These are phyloP conservation scores for Ophiocordyceps camponoti-saundersi DNA, from an alignment of 2,329 filamentous ascomycete species.

Conservation along the genomic window DNA sequence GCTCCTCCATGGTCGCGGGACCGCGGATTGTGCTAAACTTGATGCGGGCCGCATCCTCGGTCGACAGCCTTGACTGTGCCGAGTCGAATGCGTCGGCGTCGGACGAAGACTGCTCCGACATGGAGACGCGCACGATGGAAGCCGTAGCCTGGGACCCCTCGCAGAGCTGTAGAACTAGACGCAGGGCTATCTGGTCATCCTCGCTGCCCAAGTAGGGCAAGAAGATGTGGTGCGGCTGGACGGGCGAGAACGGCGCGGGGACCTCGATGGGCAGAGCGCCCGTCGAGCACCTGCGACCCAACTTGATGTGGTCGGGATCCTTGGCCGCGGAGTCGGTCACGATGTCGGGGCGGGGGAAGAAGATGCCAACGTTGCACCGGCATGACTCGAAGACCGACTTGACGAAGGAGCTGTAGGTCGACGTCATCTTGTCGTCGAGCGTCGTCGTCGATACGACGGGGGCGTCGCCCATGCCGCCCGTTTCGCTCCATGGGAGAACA, in stretches of 20 bases:
- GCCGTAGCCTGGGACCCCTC: conserved; percentile 64
- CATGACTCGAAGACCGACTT: conserved; percentile 42
- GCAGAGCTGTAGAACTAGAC: conserved; percentile 69
- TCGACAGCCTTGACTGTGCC: conserved; percentile 2
- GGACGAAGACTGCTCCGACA: neutral
- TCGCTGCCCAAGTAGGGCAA: conserved; percentile 71
- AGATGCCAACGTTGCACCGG: conserved; percentile 60
- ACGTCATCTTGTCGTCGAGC: conserved; percentile 20
- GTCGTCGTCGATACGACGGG: conserved; percentile 9
- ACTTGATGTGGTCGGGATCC: conserved; percentile 14
- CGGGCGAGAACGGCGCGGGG: conserved; percentile 37
- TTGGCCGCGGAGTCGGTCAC: conserved; percentile 18
- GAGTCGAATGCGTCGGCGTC: conserved; percentile 3
- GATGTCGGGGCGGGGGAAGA: conserved; percentile 48
- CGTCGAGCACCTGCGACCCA: conserved; percentile 39
- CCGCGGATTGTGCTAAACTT: conserved; percentile 6
- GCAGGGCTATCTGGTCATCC: conserved; percentile 67
- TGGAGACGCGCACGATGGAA: conserved; percentile 39
- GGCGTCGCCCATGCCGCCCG: conserved; percentile 53
- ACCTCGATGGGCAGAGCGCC: conserved; percentile 38
- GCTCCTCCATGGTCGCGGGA: conserved; percentile 6
- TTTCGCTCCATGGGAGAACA: conserved; percentile 80
- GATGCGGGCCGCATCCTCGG: conserved; percentile 5
- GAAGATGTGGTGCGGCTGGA: conserved; percentile 69
- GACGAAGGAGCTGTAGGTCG: conserved; percentile 58